Percentiles rank a stretch among this genome's conserved stretches.
Evolutionary conservation across 768 basidiomycete genomes (phyloP).

Genomic region (Suillus weaverae): DNA sequence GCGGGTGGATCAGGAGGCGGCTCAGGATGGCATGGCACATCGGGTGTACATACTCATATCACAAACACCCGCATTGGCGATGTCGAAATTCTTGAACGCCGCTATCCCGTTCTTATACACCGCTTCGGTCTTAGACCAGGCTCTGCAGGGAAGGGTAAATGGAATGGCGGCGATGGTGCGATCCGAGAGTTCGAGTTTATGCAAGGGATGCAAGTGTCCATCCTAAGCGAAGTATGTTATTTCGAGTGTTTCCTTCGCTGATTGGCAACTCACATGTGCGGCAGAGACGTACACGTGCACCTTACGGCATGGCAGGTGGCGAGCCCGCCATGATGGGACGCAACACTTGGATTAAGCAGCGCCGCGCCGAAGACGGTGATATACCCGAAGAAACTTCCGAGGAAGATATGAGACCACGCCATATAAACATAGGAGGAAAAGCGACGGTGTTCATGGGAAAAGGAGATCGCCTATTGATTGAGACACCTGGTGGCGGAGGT

Average conservation of each 20-base stretch:
- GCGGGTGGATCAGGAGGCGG: slow-evolving; percentile 94
- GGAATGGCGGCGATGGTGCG: slow-evolving; percentile 82
- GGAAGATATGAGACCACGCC: slow-evolving; percentile 40
- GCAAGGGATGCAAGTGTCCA: slow-evolving; percentile 82
- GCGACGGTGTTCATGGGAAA: slow-evolving; percentile 87
- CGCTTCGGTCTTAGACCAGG: slow-evolving; percentile 74
- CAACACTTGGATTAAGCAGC: slow-evolving; percentile 86
- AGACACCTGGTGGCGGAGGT: slow-evolving; percentile 90
- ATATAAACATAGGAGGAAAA: slow-evolving; percentile 89
- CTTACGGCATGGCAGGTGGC: slow-evolving; percentile 86
- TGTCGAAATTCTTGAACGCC: slow-evolving; percentile 88
- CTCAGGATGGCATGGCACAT: slow-evolving; percentile 86
- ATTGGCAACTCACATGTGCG: slow-evolving; percentile 4
- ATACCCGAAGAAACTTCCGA: slow-evolving; percentile 37
- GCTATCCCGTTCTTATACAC: slow-evolving; percentile 89
- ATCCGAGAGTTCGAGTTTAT: slow-evolving; percentile 81
- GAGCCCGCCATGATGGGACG: slow-evolving; percentile 67
- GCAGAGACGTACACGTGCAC: slow-evolving; percentile 80
- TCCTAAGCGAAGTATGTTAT: slow-evolving; percentile 74
- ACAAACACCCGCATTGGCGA: slow-evolving; percentile 94
- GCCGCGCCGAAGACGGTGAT: slow-evolving; percentile 69
- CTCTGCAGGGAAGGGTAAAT: slow-evolving; percentile 71
- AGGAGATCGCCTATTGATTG: slow-evolving; percentile 75
- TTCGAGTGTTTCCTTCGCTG: neutral
- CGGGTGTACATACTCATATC: slow-evolving; percentile 91